These are phyloP conservation scores for Xylaria cubensis DNA, from an alignment of 495 filamentous ascomycete species.

Conservation along the genomic window DNA sequence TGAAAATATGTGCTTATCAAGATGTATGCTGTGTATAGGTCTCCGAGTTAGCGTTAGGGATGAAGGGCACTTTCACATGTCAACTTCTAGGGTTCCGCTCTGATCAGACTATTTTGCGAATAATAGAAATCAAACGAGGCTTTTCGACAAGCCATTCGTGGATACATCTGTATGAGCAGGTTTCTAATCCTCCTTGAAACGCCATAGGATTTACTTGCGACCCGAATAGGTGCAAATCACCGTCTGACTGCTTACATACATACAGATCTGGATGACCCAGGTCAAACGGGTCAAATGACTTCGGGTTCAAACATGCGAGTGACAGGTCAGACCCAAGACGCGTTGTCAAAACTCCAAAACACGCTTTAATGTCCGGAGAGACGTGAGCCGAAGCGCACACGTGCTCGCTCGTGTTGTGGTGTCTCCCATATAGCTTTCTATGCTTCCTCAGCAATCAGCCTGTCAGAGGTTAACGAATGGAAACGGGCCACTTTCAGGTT, in stretches of 20 bases:
- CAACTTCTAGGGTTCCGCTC: not conserved
- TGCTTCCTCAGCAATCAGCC: conserved; percentile 8
- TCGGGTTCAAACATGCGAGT: not conserved
- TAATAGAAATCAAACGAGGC: conserved; percentile 4
- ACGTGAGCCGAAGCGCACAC: conserved; percentile 5
- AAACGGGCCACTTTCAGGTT: conserved; percentile 20
- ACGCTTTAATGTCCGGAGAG: conserved; percentile 16
- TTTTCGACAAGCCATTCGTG: not conserved
- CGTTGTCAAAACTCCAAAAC: not conserved
- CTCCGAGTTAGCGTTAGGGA: not conserved
- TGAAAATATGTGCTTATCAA: not conserved
- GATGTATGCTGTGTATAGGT: not conserved
- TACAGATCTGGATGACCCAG: not conserved
- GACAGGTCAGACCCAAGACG: not conserved
- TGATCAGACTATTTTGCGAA: not conserved
- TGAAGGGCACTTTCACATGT: not conserved
- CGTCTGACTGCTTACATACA: not conserved
- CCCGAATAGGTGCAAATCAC: not conserved
- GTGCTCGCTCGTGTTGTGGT: not conserved
- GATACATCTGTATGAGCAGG: not conserved
- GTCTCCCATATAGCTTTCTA: not conserved
- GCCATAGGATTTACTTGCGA: not conserved
- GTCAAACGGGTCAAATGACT: not conserved
- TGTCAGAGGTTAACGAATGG: conserved; percentile 11
- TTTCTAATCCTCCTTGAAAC: not conserved